These are phyloP conservation scores for Hirsutella minnesotensis DNA, from an alignment of 2,329 filamentous ascomycete species.

Conservation along the genomic window DNA sequence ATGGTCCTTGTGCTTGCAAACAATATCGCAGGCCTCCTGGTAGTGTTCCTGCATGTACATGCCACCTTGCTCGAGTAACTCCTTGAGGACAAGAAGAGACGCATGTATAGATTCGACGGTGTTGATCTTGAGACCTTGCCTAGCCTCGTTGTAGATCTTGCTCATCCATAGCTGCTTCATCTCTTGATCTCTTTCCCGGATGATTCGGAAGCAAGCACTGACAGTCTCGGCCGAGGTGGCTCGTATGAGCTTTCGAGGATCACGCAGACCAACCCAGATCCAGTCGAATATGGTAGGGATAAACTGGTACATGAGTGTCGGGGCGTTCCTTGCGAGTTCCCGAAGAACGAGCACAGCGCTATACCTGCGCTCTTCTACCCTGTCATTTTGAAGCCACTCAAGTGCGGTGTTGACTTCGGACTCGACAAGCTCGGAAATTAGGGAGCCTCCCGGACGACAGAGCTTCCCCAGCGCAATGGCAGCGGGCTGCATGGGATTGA, in stretches of 20 bases:
- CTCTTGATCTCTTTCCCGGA: slow-evolving; percentile 80
- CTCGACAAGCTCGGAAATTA: slow-evolving; percentile 92
- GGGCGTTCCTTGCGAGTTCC: slow-evolving; percentile 84
- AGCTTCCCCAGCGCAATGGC: slow-evolving; percentile 82
- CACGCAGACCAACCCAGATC: slow-evolving; percentile 88
- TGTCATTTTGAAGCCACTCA: slow-evolving; percentile 92
- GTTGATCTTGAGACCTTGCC: slow-evolving; percentile 65
- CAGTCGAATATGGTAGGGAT: slow-evolving; percentile 92
- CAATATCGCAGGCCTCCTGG: slow-evolving; percentile 81
- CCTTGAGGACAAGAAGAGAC: slow-evolving; percentile 85
- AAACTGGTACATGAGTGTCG: slow-evolving; percentile 90
- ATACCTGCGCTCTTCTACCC: slow-evolving; percentile 85
- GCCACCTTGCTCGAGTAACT: slow-evolving; percentile 83
- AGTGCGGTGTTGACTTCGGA: slow-evolving; percentile 92
- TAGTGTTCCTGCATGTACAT: slow-evolving; percentile 99
- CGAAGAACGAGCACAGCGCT: slow-evolving; percentile 84
- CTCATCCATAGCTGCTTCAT: slow-evolving; percentile 82
- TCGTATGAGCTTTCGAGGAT: slow-evolving; percentile 81
- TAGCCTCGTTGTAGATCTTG: slow-evolving; percentile 79
- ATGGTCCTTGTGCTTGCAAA: slow-evolving; percentile 86
- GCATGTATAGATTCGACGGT: slow-evolving; percentile 85
- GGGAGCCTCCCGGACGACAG: slow-evolving; percentile 80
- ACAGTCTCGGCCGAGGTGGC: slow-evolving; percentile 88
- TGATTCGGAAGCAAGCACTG: slow-evolving; percentile 90
- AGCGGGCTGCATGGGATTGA: slow-evolving; percentile 79